A percentile compares a stretch with the other conserved stretches of the same genome.
These are phyloP conservation scores for Peronospora belbahrii DNA, from an alignment of 352 stramenopile species.

Conservation along the genomic window DNA sequence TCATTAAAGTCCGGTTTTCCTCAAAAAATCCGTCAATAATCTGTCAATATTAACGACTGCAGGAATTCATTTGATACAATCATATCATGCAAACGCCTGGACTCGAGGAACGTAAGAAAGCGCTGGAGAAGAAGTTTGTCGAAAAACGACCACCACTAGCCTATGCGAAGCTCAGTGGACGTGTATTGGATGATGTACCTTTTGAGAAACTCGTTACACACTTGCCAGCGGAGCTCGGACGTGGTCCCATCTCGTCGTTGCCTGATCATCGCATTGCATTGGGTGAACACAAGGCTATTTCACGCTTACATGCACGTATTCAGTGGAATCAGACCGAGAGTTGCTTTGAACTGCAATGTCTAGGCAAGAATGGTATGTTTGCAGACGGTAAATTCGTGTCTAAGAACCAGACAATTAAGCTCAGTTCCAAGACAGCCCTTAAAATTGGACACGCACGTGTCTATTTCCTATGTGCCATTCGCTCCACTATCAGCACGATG, in stretches of 20 bases:
- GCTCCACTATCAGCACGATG: slow-evolving; percentile 73
- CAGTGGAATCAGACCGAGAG: slow-evolving; percentile 68
- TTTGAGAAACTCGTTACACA: slow-evolving; percentile 79
- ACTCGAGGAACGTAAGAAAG: slow-evolving; percentile 62
- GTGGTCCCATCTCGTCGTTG: slow-evolving; percentile 32
- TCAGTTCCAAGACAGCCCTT: slow-evolving; percentile 62
- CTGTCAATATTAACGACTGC: no score
- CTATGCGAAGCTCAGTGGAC: slow-evolving; percentile 69
- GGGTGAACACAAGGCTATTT: slow-evolving; percentile 81
- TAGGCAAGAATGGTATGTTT: slow-evolving; percentile 82
- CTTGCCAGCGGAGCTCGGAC: slow-evolving; percentile 63
- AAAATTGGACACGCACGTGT: slow-evolving; percentile 70
- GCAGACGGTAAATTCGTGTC: slow-evolving; percentile 54
- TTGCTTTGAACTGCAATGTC: slow-evolving; percentile 66
- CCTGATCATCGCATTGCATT: slow-evolving; percentile 47
- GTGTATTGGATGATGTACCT: slow-evolving; percentile 44
- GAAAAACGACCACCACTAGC: slow-evolving; percentile 70
- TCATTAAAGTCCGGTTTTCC: no score
- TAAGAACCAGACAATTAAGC: slow-evolving; percentile 65
- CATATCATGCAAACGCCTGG: slow-evolving; percentile 12
- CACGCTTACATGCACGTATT: slow-evolving; percentile 64
- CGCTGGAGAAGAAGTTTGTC: slow-evolving; percentile 71
- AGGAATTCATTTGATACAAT: neutral
- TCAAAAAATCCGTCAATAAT: neutral
- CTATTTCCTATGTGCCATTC: slow-evolving; percentile 70